Conservation (phyloP, 768 basidiomycete species). For the Mycena leptocephala region DNA sequence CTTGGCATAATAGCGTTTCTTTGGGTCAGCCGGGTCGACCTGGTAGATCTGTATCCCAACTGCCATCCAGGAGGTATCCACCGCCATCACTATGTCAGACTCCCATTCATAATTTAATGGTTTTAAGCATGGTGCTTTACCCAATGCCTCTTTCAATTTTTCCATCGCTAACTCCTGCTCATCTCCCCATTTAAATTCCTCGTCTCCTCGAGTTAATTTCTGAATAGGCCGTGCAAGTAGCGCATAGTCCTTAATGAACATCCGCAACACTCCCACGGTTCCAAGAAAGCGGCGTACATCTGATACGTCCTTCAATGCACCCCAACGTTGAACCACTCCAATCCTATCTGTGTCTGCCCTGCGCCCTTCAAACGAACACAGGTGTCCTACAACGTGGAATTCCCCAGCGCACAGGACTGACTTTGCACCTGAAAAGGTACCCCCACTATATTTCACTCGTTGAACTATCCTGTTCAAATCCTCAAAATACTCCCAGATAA, state of each 20-base stretch:
- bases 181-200: conserved; percentile 61
- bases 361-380: neutral
- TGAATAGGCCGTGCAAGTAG: neutral
- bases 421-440: neutral
- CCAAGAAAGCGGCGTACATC: neutral
- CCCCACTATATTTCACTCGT: neutral
- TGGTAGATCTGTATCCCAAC: conserved; percentile 30
- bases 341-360: neutral
- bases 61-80: conserved; percentile 41
- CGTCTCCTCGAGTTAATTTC: neutral
- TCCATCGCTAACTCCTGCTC: conserved; percentile 9
- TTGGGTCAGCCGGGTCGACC: neutral
- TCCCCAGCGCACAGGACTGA: neutral
- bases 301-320: neutral
- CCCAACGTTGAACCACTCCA: neutral
- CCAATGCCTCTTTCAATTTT: conserved; percentile 36
- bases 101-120: conserved; percentile 43
- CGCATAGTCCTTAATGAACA: neutral
- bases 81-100: conserved; percentile 44
- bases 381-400: conserved; percentile 11
- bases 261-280: neutral
- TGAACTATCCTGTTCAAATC: neutral
- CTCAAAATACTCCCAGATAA: neutral
- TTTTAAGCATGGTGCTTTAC: conserved; percentile 32
- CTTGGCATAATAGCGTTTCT: conserved; percentile 29